A percentile compares a stretch with the other conserved stretches of the same genome.
phyloP scores from a whole-genome alignment of 371 early-diverging fungal genomes.

The Phascolomyces articulosus region DNA sequence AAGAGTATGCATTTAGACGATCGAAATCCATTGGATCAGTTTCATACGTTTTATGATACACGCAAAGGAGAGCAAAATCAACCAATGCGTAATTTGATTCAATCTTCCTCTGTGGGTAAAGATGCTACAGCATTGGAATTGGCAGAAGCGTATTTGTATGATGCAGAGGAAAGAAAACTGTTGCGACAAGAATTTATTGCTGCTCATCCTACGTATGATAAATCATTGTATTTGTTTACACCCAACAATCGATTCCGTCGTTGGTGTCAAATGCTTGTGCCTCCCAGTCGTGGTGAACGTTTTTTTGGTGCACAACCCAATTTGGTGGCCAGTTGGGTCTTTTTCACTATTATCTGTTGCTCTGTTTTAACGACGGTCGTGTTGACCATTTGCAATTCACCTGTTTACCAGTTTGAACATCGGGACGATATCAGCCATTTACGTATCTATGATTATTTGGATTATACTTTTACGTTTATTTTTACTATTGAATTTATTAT shows the following conservation, averaged over 20 bases:
- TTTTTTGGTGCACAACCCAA: slow-evolving; percentile 55
- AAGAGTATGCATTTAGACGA: slow-evolving; percentile 13
- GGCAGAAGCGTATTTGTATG: slow-evolving; percentile 33
- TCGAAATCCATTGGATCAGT: slow-evolving; percentile 16
- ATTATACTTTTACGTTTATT: slow-evolving; percentile 57
- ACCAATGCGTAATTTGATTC: not conserved
- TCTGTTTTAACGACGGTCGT: slow-evolving; percentile 56
- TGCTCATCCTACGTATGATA: slow-evolving; percentile 66
- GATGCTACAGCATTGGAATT: slow-evolving; percentile 25
- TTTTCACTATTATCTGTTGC: slow-evolving; percentile 46
- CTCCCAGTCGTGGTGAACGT: slow-evolving; percentile 57
- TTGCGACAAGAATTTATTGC: slow-evolving; percentile 57
- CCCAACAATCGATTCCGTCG: slow-evolving; percentile 53
- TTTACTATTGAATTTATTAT: slow-evolving; percentile 67
- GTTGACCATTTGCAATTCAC: slow-evolving; percentile 59
- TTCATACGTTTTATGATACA: slow-evolving; percentile 19
- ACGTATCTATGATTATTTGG: slow-evolving; percentile 29
- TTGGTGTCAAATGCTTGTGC: slow-evolving; percentile 61
- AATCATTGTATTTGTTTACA: slow-evolving; percentile 61
- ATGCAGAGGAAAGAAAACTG: slow-evolving; percentile 50
- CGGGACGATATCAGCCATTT: slow-evolving; percentile 26
- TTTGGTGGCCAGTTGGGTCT: slow-evolving; percentile 39
- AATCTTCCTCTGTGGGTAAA: not conserved
- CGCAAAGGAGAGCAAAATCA: not conserved
- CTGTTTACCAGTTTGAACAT: slow-evolving; percentile 56